phyloP scores from a whole-genome alignment of 257 asterid species.

The Fraxinus anomala region DNA sequence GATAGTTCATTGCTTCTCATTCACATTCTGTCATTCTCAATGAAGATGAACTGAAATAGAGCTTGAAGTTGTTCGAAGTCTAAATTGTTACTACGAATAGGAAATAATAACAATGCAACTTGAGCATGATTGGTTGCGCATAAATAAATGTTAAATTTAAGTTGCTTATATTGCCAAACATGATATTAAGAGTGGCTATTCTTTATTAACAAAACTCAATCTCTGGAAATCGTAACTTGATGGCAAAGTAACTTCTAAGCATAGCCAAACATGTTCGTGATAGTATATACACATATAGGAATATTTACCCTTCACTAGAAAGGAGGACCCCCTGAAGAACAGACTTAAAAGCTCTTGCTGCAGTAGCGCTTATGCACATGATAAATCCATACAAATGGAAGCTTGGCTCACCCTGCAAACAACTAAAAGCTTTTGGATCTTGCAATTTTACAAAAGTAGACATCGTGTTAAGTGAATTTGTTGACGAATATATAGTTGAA shows the following conservation, averaged over 20 bases:
- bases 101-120: neutral
- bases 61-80: neutral
- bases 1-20: constrained; percentile 1
- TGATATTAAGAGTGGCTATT: neutral
- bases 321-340: constrained; percentile 96
- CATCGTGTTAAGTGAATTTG: neutral
- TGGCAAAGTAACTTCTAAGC: neutral
- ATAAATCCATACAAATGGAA: constrained; percentile 90
- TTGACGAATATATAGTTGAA: neutral
- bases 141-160: no score
- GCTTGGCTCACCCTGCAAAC: constrained; percentile 86
- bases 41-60: neutral
- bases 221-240: neutral
- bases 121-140: neutral
- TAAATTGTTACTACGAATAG: neutral
- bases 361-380: constrained; percentile 92
- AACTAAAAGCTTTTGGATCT: constrained; percentile 14
- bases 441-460: constrained; percentile 21
- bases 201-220: neutral
- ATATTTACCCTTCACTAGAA: constrained; percentile 79
- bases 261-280: neutral
- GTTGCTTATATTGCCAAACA: neutral
- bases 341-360: constrained; percentile 97
- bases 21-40: neutral
- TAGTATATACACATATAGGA: neutral